Conservation (phyloP, 2,329 filamentous ascomycete genomes). For the Rosellinia necatrix region DNA sequence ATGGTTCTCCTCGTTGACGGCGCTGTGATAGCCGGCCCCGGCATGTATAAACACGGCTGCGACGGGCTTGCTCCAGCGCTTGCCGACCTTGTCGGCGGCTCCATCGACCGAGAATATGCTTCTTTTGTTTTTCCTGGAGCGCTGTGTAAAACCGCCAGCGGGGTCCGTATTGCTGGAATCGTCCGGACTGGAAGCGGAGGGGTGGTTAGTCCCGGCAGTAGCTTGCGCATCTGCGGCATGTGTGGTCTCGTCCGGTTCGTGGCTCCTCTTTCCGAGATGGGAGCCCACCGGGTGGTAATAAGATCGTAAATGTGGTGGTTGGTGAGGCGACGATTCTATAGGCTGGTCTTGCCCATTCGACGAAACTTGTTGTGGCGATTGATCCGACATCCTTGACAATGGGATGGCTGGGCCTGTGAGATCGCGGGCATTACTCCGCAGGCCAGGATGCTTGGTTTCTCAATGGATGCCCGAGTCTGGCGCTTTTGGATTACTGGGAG, state of each 20-base stretch:
- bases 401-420: neutral
- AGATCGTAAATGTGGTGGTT: constrained; percentile 9
- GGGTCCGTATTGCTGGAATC: neutral
- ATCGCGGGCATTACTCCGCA: neutral
- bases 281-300: constrained; percentile 21
- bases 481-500: neutral
- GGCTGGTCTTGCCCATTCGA: constrained; percentile 11
- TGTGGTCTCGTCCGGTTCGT: constrained; percentile 7
- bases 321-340: neutral
- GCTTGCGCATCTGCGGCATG: neutral
- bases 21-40: constrained; percentile 91
- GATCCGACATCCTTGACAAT: constrained; percentile 13
- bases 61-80: constrained; percentile 40
- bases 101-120: constrained; percentile 43
- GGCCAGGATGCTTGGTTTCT: too few species aligned
- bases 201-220: neutral
- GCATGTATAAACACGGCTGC: constrained; percentile 91
- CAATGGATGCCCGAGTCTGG: neutral
- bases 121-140: neutral
- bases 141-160: neutral
- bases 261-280: constrained; percentile 19
- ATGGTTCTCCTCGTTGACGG: constrained; percentile 82
- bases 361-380: constrained; percentile 4
- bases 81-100: constrained; percentile 44
- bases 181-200: too few species aligned